Percentiles rank a stretch among this genome's conserved stretches.
phyloP scores from a whole-genome alignment of 2,329 filamentous ascomycete genomes.

The Clarireedia monteithiana region DNA sequence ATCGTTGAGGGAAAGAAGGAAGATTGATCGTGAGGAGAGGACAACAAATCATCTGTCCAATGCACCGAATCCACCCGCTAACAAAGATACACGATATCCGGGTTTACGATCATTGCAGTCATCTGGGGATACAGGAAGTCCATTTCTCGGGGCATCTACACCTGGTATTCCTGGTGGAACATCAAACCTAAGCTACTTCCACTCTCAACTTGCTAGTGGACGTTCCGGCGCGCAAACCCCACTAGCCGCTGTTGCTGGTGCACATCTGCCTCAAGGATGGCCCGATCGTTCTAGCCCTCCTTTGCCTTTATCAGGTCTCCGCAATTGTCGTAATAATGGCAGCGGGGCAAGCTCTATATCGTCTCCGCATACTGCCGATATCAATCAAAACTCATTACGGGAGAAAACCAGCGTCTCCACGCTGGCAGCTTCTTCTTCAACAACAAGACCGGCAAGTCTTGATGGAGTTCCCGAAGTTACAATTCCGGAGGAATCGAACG shows the following conservation, averaged over 20 bases:
- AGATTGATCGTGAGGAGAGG: slow-evolving; percentile 30
- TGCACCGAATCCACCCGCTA: slow-evolving; percentile 26
- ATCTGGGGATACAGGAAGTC: slow-evolving; percentile 41
- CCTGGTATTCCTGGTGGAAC: slow-evolving; percentile 63
- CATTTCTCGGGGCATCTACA: slow-evolving; percentile 51
- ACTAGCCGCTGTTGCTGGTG: slow-evolving; percentile 70
- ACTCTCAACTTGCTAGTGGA: slow-evolving; percentile 63
- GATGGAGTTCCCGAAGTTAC: slow-evolving; percentile 34
- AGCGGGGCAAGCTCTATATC: slow-evolving; percentile 27
- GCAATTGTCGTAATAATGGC: slow-evolving; percentile 19
- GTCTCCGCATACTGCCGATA: slow-evolving; percentile 32
- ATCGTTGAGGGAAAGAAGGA: slow-evolving; percentile 29
- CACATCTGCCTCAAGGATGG: slow-evolving; percentile 50
- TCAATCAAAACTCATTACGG: slow-evolving; percentile 33
- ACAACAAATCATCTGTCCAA: slow-evolving; percentile 22
- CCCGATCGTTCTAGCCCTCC: slow-evolving; percentile 26
- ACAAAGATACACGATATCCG: slow-evolving; percentile 35
- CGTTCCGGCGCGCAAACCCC: slow-evolving; percentile 73
- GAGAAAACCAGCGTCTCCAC: slow-evolving; percentile 59
- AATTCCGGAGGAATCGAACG: slow-evolving; percentile 25
- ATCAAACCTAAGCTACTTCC: slow-evolving; percentile 75
- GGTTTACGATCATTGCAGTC: slow-evolving; percentile 23
- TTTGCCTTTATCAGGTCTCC: slow-evolving; percentile 13
- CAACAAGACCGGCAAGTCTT: slow-evolving; percentile 50
- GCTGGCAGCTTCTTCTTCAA: slow-evolving; percentile 45